These are phyloP conservation scores for Pseudogymnoascus destructans DNA, from an alignment of 2,329 filamentous ascomycete species.

Conservation along the genomic window DNA sequence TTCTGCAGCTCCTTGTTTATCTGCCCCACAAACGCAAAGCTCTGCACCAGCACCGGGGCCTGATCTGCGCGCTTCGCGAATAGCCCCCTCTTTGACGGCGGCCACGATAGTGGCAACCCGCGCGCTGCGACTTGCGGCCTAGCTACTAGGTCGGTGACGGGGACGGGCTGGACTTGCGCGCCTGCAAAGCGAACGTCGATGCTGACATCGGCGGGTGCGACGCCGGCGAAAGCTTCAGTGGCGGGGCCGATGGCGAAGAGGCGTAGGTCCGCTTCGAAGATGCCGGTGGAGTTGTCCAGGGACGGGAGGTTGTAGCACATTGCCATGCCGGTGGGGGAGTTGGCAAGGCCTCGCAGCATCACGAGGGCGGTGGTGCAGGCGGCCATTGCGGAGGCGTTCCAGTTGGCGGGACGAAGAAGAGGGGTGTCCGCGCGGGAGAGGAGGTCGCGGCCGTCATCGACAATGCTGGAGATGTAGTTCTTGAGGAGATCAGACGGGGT, in stretches of 20 bases:
- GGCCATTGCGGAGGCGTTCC: constrained; percentile 40
- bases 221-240: constrained; percentile 37
- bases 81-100: constrained; percentile 15
- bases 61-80: constrained; percentile 15
- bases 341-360: constrained; percentile 39
- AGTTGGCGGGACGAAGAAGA: constrained; percentile 22
- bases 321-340: constrained; percentile 64
- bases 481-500: not conserved
- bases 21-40: constrained; percentile 56
- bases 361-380: constrained; percentile 48
- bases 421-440: not conserved
- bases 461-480: not conserved
- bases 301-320: constrained; percentile 73
- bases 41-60: constrained; percentile 39
- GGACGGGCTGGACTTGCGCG: constrained; percentile 37
- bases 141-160: constrained; percentile 17
- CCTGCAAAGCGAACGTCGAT: constrained; percentile 43
- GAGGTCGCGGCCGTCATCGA: not conserved
- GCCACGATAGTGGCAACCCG: constrained; percentile 19
- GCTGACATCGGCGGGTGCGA: constrained; percentile 39
- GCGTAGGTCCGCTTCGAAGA: constrained; percentile 65
- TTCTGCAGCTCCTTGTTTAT: constrained; percentile 46
- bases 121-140: constrained; percentile 11
- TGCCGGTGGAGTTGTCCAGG: constrained; percentile 51
- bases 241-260: constrained; percentile 52